phyloP scores from a whole-genome alignment of 2,329 filamentous ascomycete genomes.

The Grosmannia clavigera region DNA sequence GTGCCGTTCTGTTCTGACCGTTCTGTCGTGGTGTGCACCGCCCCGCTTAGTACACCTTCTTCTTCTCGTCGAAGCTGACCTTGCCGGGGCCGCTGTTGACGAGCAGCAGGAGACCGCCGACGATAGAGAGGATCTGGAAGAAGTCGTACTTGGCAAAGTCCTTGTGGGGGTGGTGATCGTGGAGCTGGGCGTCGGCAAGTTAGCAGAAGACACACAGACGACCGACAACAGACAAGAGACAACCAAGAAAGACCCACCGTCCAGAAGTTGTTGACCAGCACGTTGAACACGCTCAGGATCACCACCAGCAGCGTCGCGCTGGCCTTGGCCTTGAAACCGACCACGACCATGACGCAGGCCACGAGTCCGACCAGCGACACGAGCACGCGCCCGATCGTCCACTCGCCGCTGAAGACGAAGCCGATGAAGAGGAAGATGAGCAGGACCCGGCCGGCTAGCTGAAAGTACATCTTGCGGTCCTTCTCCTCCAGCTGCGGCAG shows the following conservation, averaged over 20 bases:
- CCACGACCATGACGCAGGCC: constrained; percentile 95
- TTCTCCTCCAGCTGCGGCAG: constrained; percentile 93
- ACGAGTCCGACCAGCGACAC: constrained; percentile 78
- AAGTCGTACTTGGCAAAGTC: constrained; percentile 99
- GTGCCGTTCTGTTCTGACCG: not conserved
- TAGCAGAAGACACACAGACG: constrained; percentile 11
- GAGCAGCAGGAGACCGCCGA: constrained; percentile 86
- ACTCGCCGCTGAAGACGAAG: constrained; percentile 90
- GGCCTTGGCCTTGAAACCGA: constrained; percentile 99
- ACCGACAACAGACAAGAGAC: not conserved
- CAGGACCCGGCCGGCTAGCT: constrained; percentile 87
- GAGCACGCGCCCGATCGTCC: constrained; percentile 76
- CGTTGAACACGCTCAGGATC: constrained; percentile 90
- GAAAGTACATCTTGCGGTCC: constrained; percentile 99
- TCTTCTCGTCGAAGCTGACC: constrained; percentile 99
- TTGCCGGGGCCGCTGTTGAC: constrained; percentile 98
- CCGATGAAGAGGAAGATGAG: constrained; percentile 96
- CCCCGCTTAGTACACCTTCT: constrained; percentile 80
- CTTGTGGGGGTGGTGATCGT: constrained; percentile 97
- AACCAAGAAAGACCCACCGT: constrained; percentile 53
- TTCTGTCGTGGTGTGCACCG: not conserved
- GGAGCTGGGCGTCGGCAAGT: constrained; percentile 47
- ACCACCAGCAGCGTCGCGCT: constrained; percentile 91
- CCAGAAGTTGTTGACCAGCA: constrained; percentile 99
- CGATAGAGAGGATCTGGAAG: constrained; percentile 98